Conservation (phyloP, 441 rosid species). For the Croton setiger region DNA sequence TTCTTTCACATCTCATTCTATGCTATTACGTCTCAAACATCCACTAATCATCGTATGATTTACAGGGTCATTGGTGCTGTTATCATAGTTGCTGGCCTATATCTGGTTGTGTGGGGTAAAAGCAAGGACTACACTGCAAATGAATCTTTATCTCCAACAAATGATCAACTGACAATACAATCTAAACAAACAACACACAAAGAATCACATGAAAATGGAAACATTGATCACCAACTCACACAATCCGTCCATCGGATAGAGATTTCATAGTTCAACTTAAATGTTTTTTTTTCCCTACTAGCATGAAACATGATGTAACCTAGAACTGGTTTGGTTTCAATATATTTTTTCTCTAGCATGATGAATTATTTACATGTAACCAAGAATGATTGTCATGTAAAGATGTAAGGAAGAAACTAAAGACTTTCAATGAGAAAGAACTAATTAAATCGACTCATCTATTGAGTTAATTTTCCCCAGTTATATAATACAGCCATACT, state of each 20-base stretch:
- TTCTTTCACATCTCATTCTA: not conserved
- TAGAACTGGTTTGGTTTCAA: not conserved
- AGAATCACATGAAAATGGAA: conserved; percentile 10
- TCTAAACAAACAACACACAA: conserved; percentile 22
- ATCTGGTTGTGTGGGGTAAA: conserved; percentile 85
- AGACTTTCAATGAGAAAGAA: not conserved
- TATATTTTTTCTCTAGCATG: no score
- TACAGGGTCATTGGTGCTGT: conserved; percentile 75
- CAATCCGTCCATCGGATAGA: conserved; percentile 15
- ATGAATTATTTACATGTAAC: no score
- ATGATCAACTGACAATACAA: conserved; percentile 22
- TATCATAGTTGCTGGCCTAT: conserved; percentile 72
- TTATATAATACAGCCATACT: not conserved
- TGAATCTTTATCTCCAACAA: conserved; percentile 17
- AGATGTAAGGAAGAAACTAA: not conserved
- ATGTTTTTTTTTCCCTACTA: not conserved
- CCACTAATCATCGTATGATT: conserved; percentile 6
- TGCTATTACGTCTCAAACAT: not conserved
- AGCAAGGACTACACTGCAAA: conserved; percentile 44
- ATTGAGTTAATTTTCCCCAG: not conserved
- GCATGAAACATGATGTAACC: not conserved
- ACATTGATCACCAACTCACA: conserved; percentile 30
- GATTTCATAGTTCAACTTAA: conserved; percentile 5
- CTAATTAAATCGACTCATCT: not conserved
- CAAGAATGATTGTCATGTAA: not conserved